These are phyloP conservation scores for Bjerkandera adusta DNA, from an alignment of 1,284 basidiomycete genomes.

Conservation along the genomic window DNA sequence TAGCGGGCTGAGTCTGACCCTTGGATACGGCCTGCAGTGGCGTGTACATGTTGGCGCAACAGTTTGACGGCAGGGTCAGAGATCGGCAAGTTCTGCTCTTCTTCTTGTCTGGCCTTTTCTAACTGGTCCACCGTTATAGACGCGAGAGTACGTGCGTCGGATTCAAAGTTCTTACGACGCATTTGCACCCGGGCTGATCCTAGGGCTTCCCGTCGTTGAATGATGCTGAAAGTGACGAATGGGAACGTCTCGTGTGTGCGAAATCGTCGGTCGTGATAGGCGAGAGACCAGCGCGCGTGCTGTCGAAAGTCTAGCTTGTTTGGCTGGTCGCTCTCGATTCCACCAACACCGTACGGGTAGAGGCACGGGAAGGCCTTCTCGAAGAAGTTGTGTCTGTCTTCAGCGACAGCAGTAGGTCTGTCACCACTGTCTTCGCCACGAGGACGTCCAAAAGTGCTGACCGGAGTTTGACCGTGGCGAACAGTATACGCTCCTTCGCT, in stretches of 20 bases:
- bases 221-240: conserved; percentile 34
- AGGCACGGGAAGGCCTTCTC: conserved; percentile 32
- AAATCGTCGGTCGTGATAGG: conserved; percentile 35
- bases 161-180: conserved; percentile 10
- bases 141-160: conserved; percentile 12
- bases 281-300: conserved; percentile 35
- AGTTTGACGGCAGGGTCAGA: conserved; percentile 15
- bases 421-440: conserved; percentile 9
- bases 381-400: conserved; percentile 19
- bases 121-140: conserved; percentile 16
- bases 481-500: conserved; percentile 18
- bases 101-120: conserved; percentile 13
- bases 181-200: conserved; percentile 16
- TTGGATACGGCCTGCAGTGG: conserved; percentile 12
- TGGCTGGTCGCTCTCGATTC: conserved; percentile 28
- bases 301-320: conserved; percentile 26
- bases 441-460: conserved; percentile 11
- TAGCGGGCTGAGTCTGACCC: conserved; percentile 13
- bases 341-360: conserved; percentile 40
- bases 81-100: conserved; percentile 12
- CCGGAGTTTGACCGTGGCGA: conserved; percentile 12
- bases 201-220: conserved; percentile 27
- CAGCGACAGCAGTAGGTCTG: neutral
- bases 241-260: conserved; percentile 29
- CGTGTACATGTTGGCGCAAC: conserved; percentile 14